Conservation (phyloP, 75 land plant species). For the Pinus albicaulis region DNA sequence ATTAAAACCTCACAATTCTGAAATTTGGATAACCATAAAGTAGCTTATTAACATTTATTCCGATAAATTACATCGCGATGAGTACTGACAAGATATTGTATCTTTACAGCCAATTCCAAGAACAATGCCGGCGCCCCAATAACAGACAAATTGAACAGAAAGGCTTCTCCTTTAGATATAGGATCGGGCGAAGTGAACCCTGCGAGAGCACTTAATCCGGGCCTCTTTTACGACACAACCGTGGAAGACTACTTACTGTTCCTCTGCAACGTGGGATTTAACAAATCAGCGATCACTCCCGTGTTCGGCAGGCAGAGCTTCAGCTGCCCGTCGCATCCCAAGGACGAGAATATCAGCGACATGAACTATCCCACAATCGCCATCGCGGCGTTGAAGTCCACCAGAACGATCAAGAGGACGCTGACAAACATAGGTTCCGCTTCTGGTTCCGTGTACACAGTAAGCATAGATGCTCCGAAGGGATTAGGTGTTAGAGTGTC, state of each 20-base stretch:
- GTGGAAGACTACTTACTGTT: slow-evolving; percentile 39
- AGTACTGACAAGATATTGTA: too few species aligned
- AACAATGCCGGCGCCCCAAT: slow-evolving; percentile 32
- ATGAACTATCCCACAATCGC: slow-evolving; percentile 65
- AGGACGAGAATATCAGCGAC: slow-evolving; percentile 36
- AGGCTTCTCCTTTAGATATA: slow-evolving; percentile 40
- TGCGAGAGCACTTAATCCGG: slow-evolving; percentile 56
- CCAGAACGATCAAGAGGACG: slow-evolving; percentile 20
- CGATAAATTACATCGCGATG: too few species aligned
- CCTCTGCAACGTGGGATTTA: slow-evolving; percentile 62
- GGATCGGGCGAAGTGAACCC: slow-evolving; percentile 72
- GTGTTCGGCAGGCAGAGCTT: slow-evolving; percentile 23
- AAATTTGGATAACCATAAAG: too few species aligned
- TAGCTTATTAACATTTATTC: too few species aligned
- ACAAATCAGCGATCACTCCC: slow-evolving; percentile 22
- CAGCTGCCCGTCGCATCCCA: slow-evolving; percentile 23
- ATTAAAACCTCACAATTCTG: too few species aligned
- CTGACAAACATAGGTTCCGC: slow-evolving; percentile 49
- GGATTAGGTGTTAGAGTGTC: slow-evolving; percentile 42
- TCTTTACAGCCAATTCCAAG: slow-evolving; percentile 34
- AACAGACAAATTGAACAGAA: background rate
- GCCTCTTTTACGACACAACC: slow-evolving; percentile 58
- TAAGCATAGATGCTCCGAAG: slow-evolving; percentile 19
- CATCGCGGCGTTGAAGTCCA: background rate
- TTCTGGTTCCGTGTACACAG: slow-evolving; percentile 24